phyloP scores from a whole-genome alignment of 805 yeast genomes.

The Spathaspora passalidarum region DNA sequence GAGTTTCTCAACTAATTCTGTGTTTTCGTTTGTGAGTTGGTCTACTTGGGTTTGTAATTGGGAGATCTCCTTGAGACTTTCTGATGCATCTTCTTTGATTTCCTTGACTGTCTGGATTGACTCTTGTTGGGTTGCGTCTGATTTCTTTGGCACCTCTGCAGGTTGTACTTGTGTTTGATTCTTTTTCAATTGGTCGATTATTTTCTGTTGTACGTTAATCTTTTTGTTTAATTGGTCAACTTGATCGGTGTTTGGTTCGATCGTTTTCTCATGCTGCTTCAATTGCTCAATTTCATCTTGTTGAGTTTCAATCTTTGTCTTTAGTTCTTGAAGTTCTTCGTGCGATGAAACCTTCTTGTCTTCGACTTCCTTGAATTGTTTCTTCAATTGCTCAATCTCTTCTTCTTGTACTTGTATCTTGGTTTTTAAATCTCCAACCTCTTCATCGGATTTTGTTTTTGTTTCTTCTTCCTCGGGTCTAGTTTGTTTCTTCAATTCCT shows the following conservation, averaged over 20 bases:
- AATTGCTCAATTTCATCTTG: constrained; percentile 3
- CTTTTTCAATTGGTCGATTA: too few relatives aligned
- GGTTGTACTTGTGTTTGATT: too few relatives aligned
- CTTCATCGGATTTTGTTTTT: too few relatives aligned
- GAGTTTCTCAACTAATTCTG: constrained; percentile 16
- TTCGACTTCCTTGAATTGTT: constrained; percentile 3
- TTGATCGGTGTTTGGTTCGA: too few relatives aligned
- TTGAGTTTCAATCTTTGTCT: not conserved
- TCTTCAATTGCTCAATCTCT: constrained; percentile 4
- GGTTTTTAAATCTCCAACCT: not conserved
- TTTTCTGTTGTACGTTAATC: too few relatives aligned
- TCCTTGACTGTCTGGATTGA: not conserved
- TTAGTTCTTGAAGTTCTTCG: not conserved
- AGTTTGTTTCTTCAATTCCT: constrained; percentile 3
- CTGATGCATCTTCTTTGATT: not conserved
- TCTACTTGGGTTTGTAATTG: constrained; percentile 13
- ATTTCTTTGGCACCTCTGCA: too few relatives aligned
- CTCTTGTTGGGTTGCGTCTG: too few relatives aligned
- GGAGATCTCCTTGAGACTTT: constrained; percentile 11
- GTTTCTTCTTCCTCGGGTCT: not conserved
- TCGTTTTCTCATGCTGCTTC: not conserved
- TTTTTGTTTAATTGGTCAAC: too few relatives aligned
- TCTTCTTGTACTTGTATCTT: not conserved
- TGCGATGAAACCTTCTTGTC: too few relatives aligned
- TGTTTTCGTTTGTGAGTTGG: constrained; percentile 11